Base-by-base conservation (phyloP, 371 early-diverging fungal genomes). In the Rhizomucor pusillus region DNA sequence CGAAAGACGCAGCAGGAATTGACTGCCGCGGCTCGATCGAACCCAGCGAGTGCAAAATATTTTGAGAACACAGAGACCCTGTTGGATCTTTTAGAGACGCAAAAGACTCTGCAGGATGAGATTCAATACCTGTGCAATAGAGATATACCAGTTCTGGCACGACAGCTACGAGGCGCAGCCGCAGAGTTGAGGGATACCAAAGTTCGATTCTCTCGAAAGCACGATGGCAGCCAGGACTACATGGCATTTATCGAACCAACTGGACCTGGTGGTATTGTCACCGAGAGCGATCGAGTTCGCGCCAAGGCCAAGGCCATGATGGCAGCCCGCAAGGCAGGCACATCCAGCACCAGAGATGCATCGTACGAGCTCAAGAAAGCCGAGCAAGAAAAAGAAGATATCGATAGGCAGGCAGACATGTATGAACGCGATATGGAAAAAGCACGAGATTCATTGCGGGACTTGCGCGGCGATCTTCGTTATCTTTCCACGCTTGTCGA, bases 271-370 rank as follows among this genome's bases (percentile, higher is more conserved):
- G 84, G 84, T 13, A 57, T 70, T 22, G 59, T 82, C 19, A 82
- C 84, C 0, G 83, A 82, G 40, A 72, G 78, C 23, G 86, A 86
- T 47, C 73, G 74, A 48, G 82, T 81, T 49, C 80, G 81, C 46
- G 83, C 86, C n/a, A 83, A 83, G 47, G 86, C 83, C 34, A 80
- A 81, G 48, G 78, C 80, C 2, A 75, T 79, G 79, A 72, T 85
- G 81, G 82, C 84, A n/a, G 82, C 80, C 20, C 71, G 80, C 39
- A 80, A 76, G 24, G 65, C 74, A 1, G 77, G 77, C 24, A 54
- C 61, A 7, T 51, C 52, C 16, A 51, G 60, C 45, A 19, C 55
- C 41, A 20, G 62, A 49, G 74, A 73, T 54, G 60, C 74, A 10
- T 23, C 48, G 3, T 58, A 65, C 47, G 65, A 64, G 12, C 47